Base-by-base conservation (phyloP, 345 rosid genomes). In the Clarkia xantiana region DNA sequence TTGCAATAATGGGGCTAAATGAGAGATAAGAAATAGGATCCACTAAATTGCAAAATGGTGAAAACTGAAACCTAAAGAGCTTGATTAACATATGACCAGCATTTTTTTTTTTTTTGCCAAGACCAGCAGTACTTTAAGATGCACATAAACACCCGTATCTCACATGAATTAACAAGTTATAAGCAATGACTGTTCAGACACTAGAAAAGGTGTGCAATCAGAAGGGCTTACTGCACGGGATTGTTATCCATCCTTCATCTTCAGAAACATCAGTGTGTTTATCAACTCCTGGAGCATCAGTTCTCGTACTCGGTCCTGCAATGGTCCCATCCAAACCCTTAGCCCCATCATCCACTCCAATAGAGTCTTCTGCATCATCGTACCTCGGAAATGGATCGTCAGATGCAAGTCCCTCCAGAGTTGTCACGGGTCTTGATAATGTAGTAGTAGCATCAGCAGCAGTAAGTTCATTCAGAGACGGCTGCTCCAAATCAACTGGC, bases 211-310 rank as follows among this genome's bases (percentile, higher is more conserved):
- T 29, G 36, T 7, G 36, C 9, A 29, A 44, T 25, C 18, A 29
- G 23, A 12, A 55, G 59, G 39, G 46, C 44, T 39, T 76, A 91
- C 99, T 78, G 44, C 64, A 72, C 14, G 99, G 99, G 54, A 93
- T 80, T 14, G 74, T 69, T 59, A 93, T 80, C 87, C 90, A 84
- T 64, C 96, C 99, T 74, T 93, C 84, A 63, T 84, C 90, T 22
- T 82, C 91, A 6, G 82, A 69, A 18, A 93, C 96, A 76, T 81
- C 87, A 1, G 56, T 67, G 71, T 84, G 81, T 13, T 69, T 76
- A 45, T 76, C 90, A 52, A 61, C 41, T 41, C 45, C 58, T 52
- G 55, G 44, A 49, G 66, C 61, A 46, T 64, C 73, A 25, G 42
- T 53, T 53, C 55, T 78, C 43, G 47, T 47, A 55, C 47, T 61